Conservation (phyloP, 768 basidiomycete genomes). For the Panellus pusillus region DNA sequence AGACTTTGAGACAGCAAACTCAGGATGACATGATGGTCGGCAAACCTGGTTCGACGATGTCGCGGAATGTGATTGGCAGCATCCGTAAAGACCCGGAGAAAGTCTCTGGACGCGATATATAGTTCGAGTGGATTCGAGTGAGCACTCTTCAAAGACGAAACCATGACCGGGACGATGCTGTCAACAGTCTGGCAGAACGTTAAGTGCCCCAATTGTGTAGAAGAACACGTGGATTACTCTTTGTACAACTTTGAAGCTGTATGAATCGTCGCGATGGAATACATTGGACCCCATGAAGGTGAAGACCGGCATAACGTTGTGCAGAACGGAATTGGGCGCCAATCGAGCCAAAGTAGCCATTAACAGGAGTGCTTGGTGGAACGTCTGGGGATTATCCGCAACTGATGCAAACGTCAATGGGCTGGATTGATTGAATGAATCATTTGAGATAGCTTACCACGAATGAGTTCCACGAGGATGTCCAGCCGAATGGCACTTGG, state of each 20-base stretch:
- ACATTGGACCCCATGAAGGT: constrained; percentile 99
- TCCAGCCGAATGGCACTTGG: constrained; percentile 73
- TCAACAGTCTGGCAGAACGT: constrained; percentile 71
- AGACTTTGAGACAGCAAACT: constrained; percentile 11
- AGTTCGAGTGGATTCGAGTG: constrained; percentile 57
- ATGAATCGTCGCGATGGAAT: constrained; percentile 93
- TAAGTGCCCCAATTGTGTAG: constrained; percentile 2
- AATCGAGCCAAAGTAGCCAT: constrained; percentile 83
- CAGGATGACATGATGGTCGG: constrained; percentile 7
- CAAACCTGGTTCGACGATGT: constrained; percentile 88
- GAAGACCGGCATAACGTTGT: constrained; percentile 97
- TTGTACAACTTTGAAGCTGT: constrained; percentile 94
- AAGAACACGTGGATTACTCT: constrained; percentile 50
- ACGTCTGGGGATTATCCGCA: constrained; percentile 90
- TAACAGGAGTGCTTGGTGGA: constrained; percentile 87
- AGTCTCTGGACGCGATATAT: constrained; percentile 70
- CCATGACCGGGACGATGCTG: constrained; percentile 92
- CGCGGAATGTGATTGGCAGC: constrained; percentile 90
- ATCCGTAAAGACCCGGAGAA: constrained; percentile 90
- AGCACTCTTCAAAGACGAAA: constrained; percentile 66
- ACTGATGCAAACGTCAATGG: constrained; percentile 42
- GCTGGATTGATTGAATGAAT: not conserved
- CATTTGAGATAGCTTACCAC: constrained; percentile 48
- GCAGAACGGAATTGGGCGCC: constrained; percentile 87
- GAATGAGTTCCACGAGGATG: constrained; percentile 83